Evolutionary conservation across 495 filamentous ascomycete genomes (phyloP).

Genomic region (Tirmania nivea): DNA sequence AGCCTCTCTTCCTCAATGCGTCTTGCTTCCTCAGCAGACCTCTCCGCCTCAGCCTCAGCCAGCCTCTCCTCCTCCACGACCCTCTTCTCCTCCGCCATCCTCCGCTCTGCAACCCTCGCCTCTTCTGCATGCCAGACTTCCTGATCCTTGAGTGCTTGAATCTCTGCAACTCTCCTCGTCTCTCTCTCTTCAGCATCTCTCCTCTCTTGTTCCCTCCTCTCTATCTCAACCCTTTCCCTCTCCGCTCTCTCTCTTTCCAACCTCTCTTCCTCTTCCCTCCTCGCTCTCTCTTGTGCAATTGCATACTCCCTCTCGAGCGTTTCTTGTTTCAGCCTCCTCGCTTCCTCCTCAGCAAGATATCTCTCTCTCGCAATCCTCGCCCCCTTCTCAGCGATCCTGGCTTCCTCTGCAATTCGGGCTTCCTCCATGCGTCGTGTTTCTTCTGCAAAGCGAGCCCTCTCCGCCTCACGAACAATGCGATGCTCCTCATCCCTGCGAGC

Average conservation of each 20-base stretch:
- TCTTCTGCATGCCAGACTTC: not conserved
- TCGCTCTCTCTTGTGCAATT: too few relatives aligned
- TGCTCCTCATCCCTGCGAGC: too few relatives aligned
- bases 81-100: too few relatives aligned
- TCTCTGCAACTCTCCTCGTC: not conserved
- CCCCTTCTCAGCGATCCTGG: not conserved
- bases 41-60: too few relatives aligned
- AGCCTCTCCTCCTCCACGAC: too few relatives aligned
- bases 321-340: not conserved
- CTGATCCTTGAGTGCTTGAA: not conserved
- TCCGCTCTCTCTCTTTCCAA: not conserved
- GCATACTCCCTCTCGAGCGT: too few relatives aligned
- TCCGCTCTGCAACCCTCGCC: too few relatives aligned
- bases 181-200: not conserved
- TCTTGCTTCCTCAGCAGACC: too few relatives aligned
- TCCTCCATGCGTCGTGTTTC: not conserved
- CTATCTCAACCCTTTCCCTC: not conserved
- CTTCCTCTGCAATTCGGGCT: not conserved
- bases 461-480: too few relatives aligned
- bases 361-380: not conserved
- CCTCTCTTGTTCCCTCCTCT: not conserved
- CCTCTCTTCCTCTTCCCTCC: not conserved
- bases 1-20: not conserved
- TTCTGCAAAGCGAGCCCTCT: too few relatives aligned
- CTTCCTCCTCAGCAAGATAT: not conserved